A percentile compares a stretch with the other conserved stretches of the same genome.
phyloP scores from a whole-genome alignment of 306 rosid genomes.

The Prunus fruticosa region DNA sequence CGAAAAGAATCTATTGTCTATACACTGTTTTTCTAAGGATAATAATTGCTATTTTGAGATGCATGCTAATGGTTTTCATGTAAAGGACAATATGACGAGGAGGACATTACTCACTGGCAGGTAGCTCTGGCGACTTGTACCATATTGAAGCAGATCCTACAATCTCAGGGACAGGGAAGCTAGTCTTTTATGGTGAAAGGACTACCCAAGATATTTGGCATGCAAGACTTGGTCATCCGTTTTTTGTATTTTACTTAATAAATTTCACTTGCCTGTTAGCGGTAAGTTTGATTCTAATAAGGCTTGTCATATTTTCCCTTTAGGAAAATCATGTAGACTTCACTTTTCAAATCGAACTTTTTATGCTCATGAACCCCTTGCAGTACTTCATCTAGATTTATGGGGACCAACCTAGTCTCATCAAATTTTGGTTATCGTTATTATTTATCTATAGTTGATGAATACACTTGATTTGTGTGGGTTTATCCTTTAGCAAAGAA shows the following conservation, averaged over 20 bases:
- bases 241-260: background rate
- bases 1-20: background rate
- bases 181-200: background rate
- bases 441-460: background rate
- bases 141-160: background rate
- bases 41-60: background rate
- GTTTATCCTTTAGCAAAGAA: background rate
- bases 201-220: background rate
- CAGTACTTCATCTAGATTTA: background rate
- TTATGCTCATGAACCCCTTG: background rate
- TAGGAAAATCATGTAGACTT: background rate
- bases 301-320: background rate
- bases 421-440: background rate
- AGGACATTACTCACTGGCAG: background rate
- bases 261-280: background rate
- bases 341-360: background rate
- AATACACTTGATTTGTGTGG: background rate
- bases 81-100: background rate
- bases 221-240: background rate
- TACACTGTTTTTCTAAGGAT: background rate
- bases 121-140: background rate
- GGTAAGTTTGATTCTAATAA: background rate
- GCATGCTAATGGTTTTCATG: background rate
- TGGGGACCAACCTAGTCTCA: background rate
- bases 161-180: background rate